A percentile compares a stretch with the other conserved stretches of the same genome.
phyloP scores from a whole-genome alignment of 495 filamentous ascomycete species.

The Articulospora tetracladia region DNA sequence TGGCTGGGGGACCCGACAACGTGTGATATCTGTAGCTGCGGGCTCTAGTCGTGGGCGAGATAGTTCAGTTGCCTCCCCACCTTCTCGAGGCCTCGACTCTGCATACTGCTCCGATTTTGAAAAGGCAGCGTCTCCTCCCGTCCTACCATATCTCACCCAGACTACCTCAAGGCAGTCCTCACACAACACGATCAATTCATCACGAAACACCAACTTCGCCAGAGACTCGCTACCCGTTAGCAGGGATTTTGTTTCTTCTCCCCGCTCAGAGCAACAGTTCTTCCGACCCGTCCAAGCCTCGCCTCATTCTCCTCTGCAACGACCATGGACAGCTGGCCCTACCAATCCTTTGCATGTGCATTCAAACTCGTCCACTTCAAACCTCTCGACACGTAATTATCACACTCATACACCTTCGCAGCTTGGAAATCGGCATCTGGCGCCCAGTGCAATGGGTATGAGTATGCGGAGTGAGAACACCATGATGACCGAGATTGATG shows the following conservation, averaged over 20 bases:
- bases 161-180: background rate
- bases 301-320: slow-evolving; percentile 51
- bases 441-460: slow-evolving; percentile 41
- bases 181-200: background rate
- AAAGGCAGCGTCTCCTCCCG: slow-evolving; percentile 20
- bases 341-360: slow-evolving; percentile 20
- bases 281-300: slow-evolving; percentile 51
- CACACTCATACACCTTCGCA: slow-evolving; percentile 41
- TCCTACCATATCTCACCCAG: background rate
- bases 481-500: slow-evolving; percentile 4
- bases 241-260: slow-evolving; percentile 38
- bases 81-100: slow-evolving; percentile 42
- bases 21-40: slow-evolving; percentile 19
- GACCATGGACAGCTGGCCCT: slow-evolving; percentile 46
- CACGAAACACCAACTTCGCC: slow-evolving; percentile 16
- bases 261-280: slow-evolving; percentile 47
- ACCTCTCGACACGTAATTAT: slow-evolving; percentile 20
- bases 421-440: slow-evolving; percentile 29
- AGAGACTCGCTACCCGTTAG: slow-evolving; percentile 13
- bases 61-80: slow-evolving; percentile 9
- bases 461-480: slow-evolving; percentile 33
- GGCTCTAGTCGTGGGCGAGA: slow-evolving; percentile 11
- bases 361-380: slow-evolving; percentile 24
- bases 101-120: slow-evolving; percentile 51
- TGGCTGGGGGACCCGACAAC: slow-evolving; percentile 27